These are phyloP conservation scores for Sedum album DNA, from an alignment of 164 flowering plant genomes.

Conservation along the genomic window DNA sequence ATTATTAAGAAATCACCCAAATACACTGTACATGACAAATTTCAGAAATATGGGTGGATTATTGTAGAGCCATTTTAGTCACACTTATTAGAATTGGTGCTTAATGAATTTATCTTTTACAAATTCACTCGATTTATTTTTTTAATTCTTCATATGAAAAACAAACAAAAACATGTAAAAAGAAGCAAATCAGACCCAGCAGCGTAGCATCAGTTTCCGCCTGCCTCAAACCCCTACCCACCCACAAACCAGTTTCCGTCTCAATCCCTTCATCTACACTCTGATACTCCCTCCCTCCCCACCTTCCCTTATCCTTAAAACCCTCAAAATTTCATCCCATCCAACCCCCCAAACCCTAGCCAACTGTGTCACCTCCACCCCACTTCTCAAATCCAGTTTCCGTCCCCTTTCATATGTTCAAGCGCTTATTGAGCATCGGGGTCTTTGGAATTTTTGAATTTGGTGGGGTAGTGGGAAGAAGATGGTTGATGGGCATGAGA, in stretches of 20 bases:
- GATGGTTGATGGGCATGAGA: slow-evolving; percentile 15
- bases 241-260: not conserved
- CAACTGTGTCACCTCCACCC: not conserved
- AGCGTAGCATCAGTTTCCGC: slow-evolving; percentile 10
- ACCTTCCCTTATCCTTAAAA: not conserved
- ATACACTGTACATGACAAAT: no score
- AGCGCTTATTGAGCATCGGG: not conserved
- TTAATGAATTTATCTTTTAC: no score
- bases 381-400: not conserved
- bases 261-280: not conserved
- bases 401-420: not conserved
- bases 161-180: not conserved
- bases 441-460: not conserved
- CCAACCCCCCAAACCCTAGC: not conserved
- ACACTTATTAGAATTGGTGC: no score
- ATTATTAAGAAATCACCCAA: no score
- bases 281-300: not conserved
- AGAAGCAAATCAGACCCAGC: not conserved
- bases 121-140: no score
- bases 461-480: not conserved
- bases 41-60: no score
- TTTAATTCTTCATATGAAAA: no score
- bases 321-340: not conserved
- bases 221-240: not conserved
- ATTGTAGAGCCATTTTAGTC: no score